A percentile compares a stretch with the other conserved stretches of the same genome.
Evolutionary conservation across 768 basidiomycete genomes (phyloP).

Genomic region (Tricholoma saponaceum): DNA sequence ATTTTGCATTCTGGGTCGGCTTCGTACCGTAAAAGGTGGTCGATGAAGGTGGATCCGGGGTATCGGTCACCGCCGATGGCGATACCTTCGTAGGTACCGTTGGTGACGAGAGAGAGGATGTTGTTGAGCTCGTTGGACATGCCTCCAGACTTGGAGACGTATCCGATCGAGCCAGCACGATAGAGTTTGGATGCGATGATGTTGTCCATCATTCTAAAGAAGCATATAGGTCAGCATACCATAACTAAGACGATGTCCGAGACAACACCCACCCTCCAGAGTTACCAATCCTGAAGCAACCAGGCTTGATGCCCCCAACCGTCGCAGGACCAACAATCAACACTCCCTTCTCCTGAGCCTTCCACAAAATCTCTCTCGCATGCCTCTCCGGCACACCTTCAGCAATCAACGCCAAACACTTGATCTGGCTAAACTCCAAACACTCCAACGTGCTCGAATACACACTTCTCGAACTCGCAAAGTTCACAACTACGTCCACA

Average conservation of each 20-base stretch:
- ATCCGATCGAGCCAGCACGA: conserved; percentile 95
- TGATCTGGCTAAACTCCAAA: conserved; percentile 55
- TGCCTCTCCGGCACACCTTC: conserved; percentile 99
- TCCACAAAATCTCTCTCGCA: conserved; percentile 91
- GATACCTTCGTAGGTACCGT: conserved; percentile 99
- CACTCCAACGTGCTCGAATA: conserved; percentile 94
- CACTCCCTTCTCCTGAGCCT: conserved; percentile 80
- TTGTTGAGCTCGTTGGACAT: conserved; percentile 99
- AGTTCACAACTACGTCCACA: conserved; percentile 98
- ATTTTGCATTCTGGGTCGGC: conserved; percentile 97
- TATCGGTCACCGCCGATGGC: conserved; percentile 99
- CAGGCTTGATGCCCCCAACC: conserved; percentile 99
- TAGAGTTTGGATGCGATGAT: conserved; percentile 98
- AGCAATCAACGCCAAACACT: conserved; percentile 86
- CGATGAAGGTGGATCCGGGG: conserved; percentile 98
- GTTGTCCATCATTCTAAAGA: conserved; percentile 96
- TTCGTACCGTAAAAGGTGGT: conserved; percentile 97
- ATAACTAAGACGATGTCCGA: neutral
- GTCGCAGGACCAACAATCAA: conserved; percentile 95
- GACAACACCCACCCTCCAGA: conserved; percentile 74
- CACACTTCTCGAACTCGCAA: conserved; percentile 90
- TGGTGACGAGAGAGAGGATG: conserved; percentile 92
- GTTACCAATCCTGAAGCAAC: conserved; percentile 99
- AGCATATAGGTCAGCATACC: conserved; percentile 5
- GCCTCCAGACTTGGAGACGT: conserved; percentile 99